Base-by-base conservation (phyloP, 495 filamentous ascomycete genomes). In the Neurospora terricola region DNA sequence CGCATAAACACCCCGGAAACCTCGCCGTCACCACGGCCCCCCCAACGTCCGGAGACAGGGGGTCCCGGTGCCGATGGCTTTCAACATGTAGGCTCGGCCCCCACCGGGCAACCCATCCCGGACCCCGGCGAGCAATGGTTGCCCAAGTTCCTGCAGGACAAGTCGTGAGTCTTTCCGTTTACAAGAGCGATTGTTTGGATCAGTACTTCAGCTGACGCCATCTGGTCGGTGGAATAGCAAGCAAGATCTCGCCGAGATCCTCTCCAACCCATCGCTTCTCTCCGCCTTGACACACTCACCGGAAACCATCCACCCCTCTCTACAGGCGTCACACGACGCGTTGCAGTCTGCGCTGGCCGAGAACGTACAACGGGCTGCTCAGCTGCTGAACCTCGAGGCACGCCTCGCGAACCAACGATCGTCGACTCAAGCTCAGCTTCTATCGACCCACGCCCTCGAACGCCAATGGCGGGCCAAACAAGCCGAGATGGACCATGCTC, bases 391-490 rank as follows among this genome's bases (percentile, higher is more conserved):
- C 10, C 84, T 89, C 3, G 89, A 92, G 77, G 78, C 85, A 6
- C 89, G 86, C 48, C 85, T 97, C 27, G 80, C 83, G 3, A 83
- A 86, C 72, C 87, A 91, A 38, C 91, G 94, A 72, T 83, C 86
- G 27, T 82, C 83, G 9, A 90, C 92, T 0, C 93, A 98, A 80
- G 89, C 91, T 3, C 91, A 94, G 69, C 89, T 99, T 3, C 88
- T 98, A 1, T 86, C 90, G 3, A 88, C 95, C 23, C 91, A 93
- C 77, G 93, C 92, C 7, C 89, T 97, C 3, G 96, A 98, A 78
- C 90, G 92, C n/a, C 89, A 91, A 72, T 98, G 96, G 94, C 89
- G 91, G 54, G 87, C 90, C 68, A 97, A 96, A 80, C 93, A 98
- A 80, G 85, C 87, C 4, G 92, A 93, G 72, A 96, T 97, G 90